Evolutionary conservation across 768 basidiomycete genomes (phyloP), one percentile per base, ranked within the genome.

Genomic region (Amanita brunnescens): DNA sequence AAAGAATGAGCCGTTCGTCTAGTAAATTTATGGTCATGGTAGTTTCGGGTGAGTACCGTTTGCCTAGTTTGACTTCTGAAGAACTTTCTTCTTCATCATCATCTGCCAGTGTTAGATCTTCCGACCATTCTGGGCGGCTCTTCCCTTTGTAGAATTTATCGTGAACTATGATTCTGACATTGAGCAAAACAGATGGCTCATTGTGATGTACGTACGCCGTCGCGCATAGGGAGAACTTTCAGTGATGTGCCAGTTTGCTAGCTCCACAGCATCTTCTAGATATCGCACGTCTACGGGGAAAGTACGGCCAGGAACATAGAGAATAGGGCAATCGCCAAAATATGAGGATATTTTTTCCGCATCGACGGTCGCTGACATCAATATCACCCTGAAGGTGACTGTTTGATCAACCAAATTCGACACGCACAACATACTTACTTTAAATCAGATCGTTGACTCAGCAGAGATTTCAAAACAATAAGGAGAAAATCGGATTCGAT

Each of bases 401-500:
- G 29, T 38, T 37, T 21, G 44, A 29, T 53, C 13, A 33, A n/a
- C 34, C 40, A 18, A 12, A 6, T 20, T 5, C 2, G 23, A 16
- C 14, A 16, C 46, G 16, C 41, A 29, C 40, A 34, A 14, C 32
- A 33, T 6, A 63, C 73, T 53, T 56, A 87, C 92, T 89, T 94
- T n/a, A 99, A 71, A 58, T 95, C 83, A 44, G 83, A 77, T 21
- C 90, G 77, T 55, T 85, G 79, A 49, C 75, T 67, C 47, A 96
- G 66, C 30, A 98, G 69, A 13, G 87, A 83, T 66, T 91, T 92
- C 48, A 99, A 74, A 5, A 97, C 91, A 57, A 97, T 91, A 29
- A 99, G 73, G 29, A 99, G 76, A 69, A 99, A 99, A 65, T 98
- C 95, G 0, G 91, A 94, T 62, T 99, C 95, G 57, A 99, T 96